Evolutionary conservation across 495 filamentous ascomycete genomes (phyloP), one percentile per base, ranked within the genome.

Genomic region (Aspergillus steynii): DNA sequence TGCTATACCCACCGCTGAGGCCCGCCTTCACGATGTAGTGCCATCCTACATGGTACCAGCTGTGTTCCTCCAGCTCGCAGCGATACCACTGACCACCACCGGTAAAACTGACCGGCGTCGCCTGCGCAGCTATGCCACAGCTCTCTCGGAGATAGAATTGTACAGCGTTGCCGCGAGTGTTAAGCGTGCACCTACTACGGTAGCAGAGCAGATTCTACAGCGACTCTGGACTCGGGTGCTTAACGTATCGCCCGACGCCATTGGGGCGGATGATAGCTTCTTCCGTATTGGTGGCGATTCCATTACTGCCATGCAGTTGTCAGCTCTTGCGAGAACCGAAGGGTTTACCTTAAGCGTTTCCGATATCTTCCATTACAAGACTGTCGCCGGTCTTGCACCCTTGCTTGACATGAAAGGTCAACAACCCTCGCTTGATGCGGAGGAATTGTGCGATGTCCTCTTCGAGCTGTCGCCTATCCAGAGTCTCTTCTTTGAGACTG

Each of bases 221-320:
- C 14, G 27, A 12, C 50, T 60, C 1, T 60, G 26, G 6, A 7
- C 50, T 5, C 8, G 20, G 12, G 37, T 53, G 0, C 12, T 60
- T 1, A 14, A 29, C 25, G 3, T 46, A 1, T 4, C 29, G 10
- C 9, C 5, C 4, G 10, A 8, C n/a, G 12, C 1, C 3, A 53
- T 60, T 3, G 58, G 58, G 3, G 26, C 15, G 1, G 28, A 53
- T 4, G 50, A 82, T 61, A 80, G 68, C 68, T 85, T 85, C 70
- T 83, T 85, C 63, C 66, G 63, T n/a, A 51, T 82, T 5, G 84
- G 83, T 5, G 83, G 82, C 2, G 80, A 85, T 50, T 82, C 80
- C 6, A 70, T 84, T 42, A 65, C 64, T 5, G 82, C 81, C 3
- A 85, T 86, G 78, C n/a, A 77, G 59, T 60, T 86, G 0, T 77